Evolutionary conservation across 1,284 basidiomycete genomes (phyloP).

Genomic region (Ceratobasidium sp.): DNA sequence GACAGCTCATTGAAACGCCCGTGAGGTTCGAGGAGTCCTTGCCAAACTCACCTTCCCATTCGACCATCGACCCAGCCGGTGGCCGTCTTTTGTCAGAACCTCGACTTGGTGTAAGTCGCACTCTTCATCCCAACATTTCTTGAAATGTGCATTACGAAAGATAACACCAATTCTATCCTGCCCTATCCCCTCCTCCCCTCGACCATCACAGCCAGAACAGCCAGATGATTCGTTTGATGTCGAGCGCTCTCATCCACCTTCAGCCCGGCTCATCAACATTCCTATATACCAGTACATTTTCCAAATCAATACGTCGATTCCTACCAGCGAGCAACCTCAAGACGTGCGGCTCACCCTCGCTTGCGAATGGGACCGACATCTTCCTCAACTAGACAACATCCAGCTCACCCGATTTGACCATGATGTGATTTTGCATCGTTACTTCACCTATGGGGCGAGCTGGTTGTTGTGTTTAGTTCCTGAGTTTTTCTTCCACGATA

Average conservation of each 20-base stretch:
- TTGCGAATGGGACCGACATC: slow-evolving; percentile 31
- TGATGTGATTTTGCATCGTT: slow-evolving; percentile 9
- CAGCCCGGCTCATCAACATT: background rate
- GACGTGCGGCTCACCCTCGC: slow-evolving; percentile 6
- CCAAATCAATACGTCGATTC: background rate
- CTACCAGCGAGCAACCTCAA: background rate
- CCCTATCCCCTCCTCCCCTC: too few species aligned
- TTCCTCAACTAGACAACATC: background rate
- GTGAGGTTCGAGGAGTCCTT: too few species aligned
- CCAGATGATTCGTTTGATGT: background rate
- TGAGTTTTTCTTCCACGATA: slow-evolving; percentile 22
- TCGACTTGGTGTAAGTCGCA: too few species aligned
- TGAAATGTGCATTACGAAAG: too few species aligned
- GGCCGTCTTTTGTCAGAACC: too few species aligned
- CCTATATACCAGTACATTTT: slow-evolving; percentile 35
- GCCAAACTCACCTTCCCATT: too few species aligned
- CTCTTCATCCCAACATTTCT: too few species aligned
- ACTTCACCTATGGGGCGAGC: slow-evolving; percentile 16
- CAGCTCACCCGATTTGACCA: slow-evolving; percentile 3
- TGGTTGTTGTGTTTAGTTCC: slow-evolving; percentile 27
- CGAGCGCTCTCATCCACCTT: background rate
- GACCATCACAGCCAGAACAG: too few species aligned
- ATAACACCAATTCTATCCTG: too few species aligned
- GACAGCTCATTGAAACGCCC: too few species aligned
- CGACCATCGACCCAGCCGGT: too few species aligned